These are phyloP conservation scores for Emergomyces pasteurianus DNA, from an alignment of 2,329 filamentous ascomycete genomes.

Conservation along the genomic window DNA sequence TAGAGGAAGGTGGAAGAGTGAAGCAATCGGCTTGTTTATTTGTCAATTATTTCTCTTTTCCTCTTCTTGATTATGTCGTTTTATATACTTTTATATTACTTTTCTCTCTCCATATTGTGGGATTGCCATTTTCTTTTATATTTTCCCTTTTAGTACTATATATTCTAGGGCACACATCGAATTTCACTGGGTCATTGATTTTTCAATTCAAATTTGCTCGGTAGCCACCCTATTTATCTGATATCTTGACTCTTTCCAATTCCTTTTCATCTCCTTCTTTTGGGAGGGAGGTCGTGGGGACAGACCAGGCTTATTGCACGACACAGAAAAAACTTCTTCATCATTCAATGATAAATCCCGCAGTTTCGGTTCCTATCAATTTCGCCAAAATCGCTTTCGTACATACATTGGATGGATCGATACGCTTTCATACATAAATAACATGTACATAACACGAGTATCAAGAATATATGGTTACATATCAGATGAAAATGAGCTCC, in stretches of 20 bases:
- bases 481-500: neutral
- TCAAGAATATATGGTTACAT: neutral
- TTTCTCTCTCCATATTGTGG: neutral
- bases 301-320: neutral
- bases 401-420: neutral
- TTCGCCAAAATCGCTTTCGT: neutral
- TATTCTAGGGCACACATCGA: neutral
- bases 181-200: neutral
- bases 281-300: too few species aligned
- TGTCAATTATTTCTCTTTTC: neutral
- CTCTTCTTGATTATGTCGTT: neutral
- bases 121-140: neutral
- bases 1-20: slow-evolving; percentile 13
- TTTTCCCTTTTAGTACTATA: neutral
- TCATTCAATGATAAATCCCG: too few species aligned
- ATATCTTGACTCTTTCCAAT: too few species aligned
- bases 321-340: neutral
- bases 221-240: too few species aligned
- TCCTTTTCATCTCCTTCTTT: too few species aligned
- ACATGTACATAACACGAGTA: neutral
- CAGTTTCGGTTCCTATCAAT: neutral
- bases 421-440: neutral
- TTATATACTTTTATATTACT: neutral
- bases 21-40: neutral
- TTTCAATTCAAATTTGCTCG: neutral